These are phyloP conservation scores for Musa acuminata DNA, from an alignment of 176 grass and related monocot genomes.

Conservation along the genomic window DNA sequence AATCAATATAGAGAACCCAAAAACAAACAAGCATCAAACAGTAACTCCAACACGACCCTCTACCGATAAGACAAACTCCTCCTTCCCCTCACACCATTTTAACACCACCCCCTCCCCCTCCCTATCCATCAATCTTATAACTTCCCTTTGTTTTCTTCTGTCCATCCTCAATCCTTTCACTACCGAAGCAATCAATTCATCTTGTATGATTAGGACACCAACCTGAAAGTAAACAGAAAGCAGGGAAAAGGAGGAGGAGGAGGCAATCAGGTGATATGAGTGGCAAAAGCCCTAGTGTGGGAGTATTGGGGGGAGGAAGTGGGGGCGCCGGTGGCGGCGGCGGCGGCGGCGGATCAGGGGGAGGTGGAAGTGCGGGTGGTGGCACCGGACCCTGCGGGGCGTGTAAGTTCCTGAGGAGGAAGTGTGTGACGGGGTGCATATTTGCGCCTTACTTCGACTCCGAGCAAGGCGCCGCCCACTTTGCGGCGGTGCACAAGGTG, in stretches of 20 bases:
- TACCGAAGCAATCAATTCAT: not conserved
- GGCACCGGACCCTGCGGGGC: constrained; percentile 42
- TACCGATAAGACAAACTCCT: constrained; percentile 49
- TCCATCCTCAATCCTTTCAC: constrained; percentile 4
- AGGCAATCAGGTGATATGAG: not conserved
- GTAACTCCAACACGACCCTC: constrained; percentile 50
- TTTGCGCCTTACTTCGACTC: constrained; percentile 98
- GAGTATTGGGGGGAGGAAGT: not conserved
- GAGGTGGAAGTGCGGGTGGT: not conserved
- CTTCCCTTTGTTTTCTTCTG: not conserved
- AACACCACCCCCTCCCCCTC: not conserved
- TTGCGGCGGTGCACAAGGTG: constrained; percentile 97
- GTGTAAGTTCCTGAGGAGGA: constrained; percentile 90
- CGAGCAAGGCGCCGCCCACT: constrained; percentile 93
- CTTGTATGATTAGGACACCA: not conserved
- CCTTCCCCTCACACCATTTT: not conserved
- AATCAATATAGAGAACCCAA: constrained; percentile 79
- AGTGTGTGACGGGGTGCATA: constrained; percentile 95
- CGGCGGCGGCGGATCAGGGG: not conserved
- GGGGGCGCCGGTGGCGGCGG: not conserved
- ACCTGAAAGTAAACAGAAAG: not conserved
- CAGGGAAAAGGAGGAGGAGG: not conserved
- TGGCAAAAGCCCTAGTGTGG: constrained; percentile 6
- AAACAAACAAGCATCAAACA: constrained; percentile 35
- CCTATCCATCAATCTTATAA: constrained; percentile 15